Evolutionary conservation across 2,329 filamentous ascomycete genomes (phyloP), one percentile per base, ranked within the genome.

Genomic region (Ophiosphaerella herpotricha): DNA sequence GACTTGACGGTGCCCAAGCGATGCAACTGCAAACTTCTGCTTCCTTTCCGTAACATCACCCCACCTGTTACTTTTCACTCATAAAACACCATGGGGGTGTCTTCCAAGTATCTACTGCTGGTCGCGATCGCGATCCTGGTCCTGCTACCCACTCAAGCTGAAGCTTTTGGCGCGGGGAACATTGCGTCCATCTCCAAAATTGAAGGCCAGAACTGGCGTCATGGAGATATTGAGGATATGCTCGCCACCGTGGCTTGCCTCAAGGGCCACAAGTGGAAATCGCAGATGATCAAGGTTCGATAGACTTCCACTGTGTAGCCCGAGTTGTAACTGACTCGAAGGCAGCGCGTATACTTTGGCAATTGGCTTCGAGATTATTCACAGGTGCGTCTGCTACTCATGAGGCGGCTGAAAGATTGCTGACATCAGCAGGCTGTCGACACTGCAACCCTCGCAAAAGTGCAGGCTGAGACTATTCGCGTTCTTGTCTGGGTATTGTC

Each of bases 401-500:
- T 13, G 3, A 12, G n/a, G 26, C 75, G 77, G 16, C 14, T 5
- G 18, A 53, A 68, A 71, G 36, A 57, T 70, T 61, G 72, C 78
- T 67, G 70, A 77, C 52, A 52, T 71, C 29, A 64, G 12, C 74
- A 83, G 72, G 80, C 81, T 53, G 77, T 83, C 46, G 81, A 83
- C 64, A 78, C 78, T 24, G 80, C 78, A 7, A 82, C 80, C 7
- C 65, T 83, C 34, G 78, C 80, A 54, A 78, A 77, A 59, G 79
- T 82, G 12, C 78, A 72, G 43, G 67, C 78, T 42, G 78, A 81
- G 42, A 79, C 80, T 21, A 80, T 83, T 38, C 77, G 81, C 31
- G 74, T 82, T 44, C 75, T 83, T 31, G 78, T 83, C 14, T 81
- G 80, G 71, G 76, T 83, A 11, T 68, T 83, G 50, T 79, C 77